A percentile compares a stretch with the other conserved stretches of the same genome.
These are phyloP conservation scores for Tuber brumale DNA, from an alignment of 495 filamentous ascomycete genomes.

Conservation along the genomic window DNA sequence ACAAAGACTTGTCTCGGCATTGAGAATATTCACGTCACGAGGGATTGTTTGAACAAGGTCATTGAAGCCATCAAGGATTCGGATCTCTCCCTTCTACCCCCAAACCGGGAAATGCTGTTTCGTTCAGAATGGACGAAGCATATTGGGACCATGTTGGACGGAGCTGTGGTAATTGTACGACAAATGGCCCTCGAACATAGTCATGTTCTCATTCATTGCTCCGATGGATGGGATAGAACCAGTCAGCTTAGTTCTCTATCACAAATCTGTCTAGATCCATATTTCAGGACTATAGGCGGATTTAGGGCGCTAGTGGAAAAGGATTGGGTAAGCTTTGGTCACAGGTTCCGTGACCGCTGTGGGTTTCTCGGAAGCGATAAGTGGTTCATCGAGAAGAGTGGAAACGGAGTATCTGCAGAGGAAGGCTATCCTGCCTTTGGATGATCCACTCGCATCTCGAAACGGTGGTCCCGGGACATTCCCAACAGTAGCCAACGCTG, in stretches of 20 bases:
- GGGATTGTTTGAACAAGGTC: conserved; percentile 80
- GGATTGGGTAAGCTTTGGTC: conserved; percentile 94
- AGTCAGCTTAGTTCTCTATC: conserved; percentile 89
- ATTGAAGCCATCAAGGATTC: conserved; percentile 87
- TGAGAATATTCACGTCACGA: conserved; percentile 98
- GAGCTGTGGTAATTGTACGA: conserved; percentile 74
- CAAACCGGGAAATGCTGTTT: conserved; percentile 70
- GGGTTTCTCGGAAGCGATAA: conserved; percentile 83
- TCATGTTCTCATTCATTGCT: conserved; percentile 94
- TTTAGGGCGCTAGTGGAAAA: conserved; percentile 95
- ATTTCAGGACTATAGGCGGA: conserved; percentile 88
- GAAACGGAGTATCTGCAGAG: conserved; percentile 23
- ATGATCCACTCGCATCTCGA: conserved; percentile 17
- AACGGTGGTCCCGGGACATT: conserved; percentile 11
- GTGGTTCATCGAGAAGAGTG: conserved; percentile 62
- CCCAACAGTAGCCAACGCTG: conserved; percentile 5
- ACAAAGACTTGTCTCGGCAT: conserved; percentile 91
- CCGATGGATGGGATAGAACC: conserved; percentile 96
- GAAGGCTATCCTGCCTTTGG: conserved; percentile 15
- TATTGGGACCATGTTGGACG: conserved; percentile 75
- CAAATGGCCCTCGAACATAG: conserved; percentile 88
- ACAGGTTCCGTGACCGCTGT: conserved; percentile 88
- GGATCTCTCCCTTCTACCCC: conserved; percentile 75
- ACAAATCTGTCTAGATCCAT: conserved; percentile 89
- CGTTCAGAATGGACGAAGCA: conserved; percentile 94